These are phyloP conservation scores for Cyberlindnera bimundalis DNA, from an alignment of 805 yeast genomes.

Conservation along the genomic window DNA sequence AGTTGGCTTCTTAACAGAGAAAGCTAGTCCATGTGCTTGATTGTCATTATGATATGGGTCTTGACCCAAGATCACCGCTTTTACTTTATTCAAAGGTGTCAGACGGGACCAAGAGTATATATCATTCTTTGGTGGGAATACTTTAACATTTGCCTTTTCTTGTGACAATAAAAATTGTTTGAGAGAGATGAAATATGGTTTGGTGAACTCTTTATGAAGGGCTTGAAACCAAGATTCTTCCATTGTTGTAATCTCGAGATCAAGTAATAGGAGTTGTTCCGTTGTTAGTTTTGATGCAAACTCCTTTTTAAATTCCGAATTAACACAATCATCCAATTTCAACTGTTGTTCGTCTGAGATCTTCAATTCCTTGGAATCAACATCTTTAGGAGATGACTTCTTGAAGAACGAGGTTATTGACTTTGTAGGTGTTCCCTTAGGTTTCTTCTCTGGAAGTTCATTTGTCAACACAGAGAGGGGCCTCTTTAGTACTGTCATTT, in stretches of 20 bases:
- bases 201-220: constrained; percentile 67
- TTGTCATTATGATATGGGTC: constrained; percentile 92
- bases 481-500: constrained; percentile 13
- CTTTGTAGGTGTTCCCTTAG: constrained; percentile 2
- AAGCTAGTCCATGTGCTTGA: constrained; percentile 97
- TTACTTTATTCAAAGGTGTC: constrained; percentile 72
- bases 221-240: constrained; percentile 77
- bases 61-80: constrained; percentile 85
- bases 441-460: too few relatives aligned
- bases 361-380: too few relatives aligned
- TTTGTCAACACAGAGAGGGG: neutral
- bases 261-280: constrained; percentile 50
- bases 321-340: neutral
- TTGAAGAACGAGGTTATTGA: constrained; percentile 12
- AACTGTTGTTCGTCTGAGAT: too few relatives aligned
- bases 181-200: constrained; percentile 77
- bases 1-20: constrained; percentile 82
- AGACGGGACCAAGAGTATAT: constrained; percentile 90
- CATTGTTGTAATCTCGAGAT: constrained; percentile 65
- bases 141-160: constrained; percentile 40
- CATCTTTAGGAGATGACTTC: neutral
- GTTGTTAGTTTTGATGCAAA: constrained; percentile 13
- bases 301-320: constrained; percentile 12
- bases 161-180: constrained; percentile 60
- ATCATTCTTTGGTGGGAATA: constrained; percentile 76